Base-by-base conservation (phyloP, 441 rosid genomes). In the Jatropha podagrica region DNA sequence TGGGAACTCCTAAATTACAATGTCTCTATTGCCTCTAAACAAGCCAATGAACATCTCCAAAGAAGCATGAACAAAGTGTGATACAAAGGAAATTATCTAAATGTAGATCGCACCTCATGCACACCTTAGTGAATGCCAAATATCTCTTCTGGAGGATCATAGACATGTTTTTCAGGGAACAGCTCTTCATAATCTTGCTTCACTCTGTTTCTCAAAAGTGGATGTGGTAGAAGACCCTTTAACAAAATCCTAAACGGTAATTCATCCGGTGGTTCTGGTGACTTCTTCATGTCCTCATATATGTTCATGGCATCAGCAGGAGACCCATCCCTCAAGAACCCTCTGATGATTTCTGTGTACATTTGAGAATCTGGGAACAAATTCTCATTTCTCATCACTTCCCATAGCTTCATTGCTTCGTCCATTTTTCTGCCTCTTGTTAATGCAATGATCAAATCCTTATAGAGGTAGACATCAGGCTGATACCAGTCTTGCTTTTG, bases 221-320 rank as follows among this genome's bases (percentile, higher is more conserved):
- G 99, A 75, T 93, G 95, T 0, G 98, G 98, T 23, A 93, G 71
- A 72, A 95, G 97, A 27, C 98, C 99, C 69, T 92, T 95, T 66
- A 95, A 82, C 85, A 95, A 69, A 80, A 92, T 87, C 83, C 98
- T 91, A 82, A 95, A 95, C 0, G 98, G 98, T 84, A 91, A 80
- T 86, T 95, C 99, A 59, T 90, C 95, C 0, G 98, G 97, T 5
- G 99, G 99, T 76, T 95, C 98, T 0, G 98, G 99, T 60, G 98
- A 89, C 80, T 89, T 86, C 84, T 92, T 79, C 99, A 95, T 95
- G 89, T 93, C 98, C 78, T 95, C 99, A 6, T 93, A 95, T 63
- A 95, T 82, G 78, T 95, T 95, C 98, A 93, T 92, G 27, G 99
- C 99, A 86, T 92, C 99, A 0, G 93, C 92, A 0, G 98, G 98